Evolutionary conservation across 768 basidiomycete species (phyloP).

Genomic region (Collybiopsis confluens): DNA sequence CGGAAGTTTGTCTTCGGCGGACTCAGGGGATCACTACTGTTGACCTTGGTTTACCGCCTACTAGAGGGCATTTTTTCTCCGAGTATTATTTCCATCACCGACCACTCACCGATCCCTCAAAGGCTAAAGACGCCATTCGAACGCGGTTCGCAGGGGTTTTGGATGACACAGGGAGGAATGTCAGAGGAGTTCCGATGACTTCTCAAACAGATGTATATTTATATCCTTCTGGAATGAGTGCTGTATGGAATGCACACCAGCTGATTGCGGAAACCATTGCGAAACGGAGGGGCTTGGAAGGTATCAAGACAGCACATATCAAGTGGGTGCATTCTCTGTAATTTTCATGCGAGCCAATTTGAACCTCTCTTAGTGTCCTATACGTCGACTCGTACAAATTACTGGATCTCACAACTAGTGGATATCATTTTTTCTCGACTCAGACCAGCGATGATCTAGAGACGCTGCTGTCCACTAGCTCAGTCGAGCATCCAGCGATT

Average conservation of each 20-base stretch:
- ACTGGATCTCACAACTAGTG: conserved; percentile 92
- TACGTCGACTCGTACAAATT: conserved; percentile 95
- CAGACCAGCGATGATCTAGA: conserved; percentile 73
- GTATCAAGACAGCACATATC: not conserved
- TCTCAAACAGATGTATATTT: conserved; percentile 87
- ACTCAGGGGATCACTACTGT: conserved; percentile 48
- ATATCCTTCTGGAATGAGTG: conserved; percentile 85
- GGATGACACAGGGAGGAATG: conserved; percentile 28
- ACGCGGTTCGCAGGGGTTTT: not conserved
- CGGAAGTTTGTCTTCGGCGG: conserved; percentile 75
- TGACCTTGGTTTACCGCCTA: conserved; percentile 40
- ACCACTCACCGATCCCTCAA: not conserved
- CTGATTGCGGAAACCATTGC: conserved; percentile 49
- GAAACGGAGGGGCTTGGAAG: conserved; percentile 63
- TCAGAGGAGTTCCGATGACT: conserved; percentile 64
- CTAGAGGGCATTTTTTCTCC: not conserved
- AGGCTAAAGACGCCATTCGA: not conserved
- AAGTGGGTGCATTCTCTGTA: conserved; percentile 31
- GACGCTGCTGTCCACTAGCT: conserved; percentile 43
- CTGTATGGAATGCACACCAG: conserved; percentile 89
- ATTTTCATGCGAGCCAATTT: not conserved
- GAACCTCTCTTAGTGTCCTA: conserved; percentile 59
- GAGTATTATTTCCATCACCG: not conserved
- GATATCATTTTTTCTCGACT: conserved; percentile 84
- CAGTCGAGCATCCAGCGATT: conserved; percentile 50